These are phyloP conservation scores for Glomus cerebriforme DNA, from an alignment of 192 early-diverging fungal species.

Conservation along the genomic window DNA sequence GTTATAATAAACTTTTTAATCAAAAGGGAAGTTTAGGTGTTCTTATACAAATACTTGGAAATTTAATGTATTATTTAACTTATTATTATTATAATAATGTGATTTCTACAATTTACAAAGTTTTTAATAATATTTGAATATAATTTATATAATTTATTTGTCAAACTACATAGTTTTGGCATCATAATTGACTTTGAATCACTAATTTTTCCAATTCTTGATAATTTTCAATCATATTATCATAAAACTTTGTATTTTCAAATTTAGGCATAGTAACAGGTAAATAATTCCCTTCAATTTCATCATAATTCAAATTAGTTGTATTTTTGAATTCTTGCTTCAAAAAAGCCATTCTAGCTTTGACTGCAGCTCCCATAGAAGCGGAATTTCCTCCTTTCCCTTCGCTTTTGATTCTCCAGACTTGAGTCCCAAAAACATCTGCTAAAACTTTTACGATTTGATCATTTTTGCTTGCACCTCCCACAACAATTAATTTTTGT, in stretches of 20 bases:
- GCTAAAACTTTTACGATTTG: slow-evolving; percentile 61
- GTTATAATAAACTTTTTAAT: too few species aligned
- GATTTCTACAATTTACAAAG: too few species aligned
- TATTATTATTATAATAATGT: too few species aligned
- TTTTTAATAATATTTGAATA: too few species aligned
- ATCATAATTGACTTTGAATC: too few species aligned
- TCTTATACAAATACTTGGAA: too few species aligned
- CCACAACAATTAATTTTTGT: slow-evolving; percentile 63
- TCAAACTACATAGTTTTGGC: too few species aligned
- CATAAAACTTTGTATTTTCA: slow-evolving; percentile 12
- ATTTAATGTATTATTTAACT: too few species aligned
- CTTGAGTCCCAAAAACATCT: slow-evolving; percentile 71
- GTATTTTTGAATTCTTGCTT: not conserved
- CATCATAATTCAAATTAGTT: not conserved
- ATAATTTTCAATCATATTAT: slow-evolving; percentile 6
- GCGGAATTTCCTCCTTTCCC: slow-evolving; percentile 53
- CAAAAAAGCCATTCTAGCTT: slow-evolving; percentile 40
- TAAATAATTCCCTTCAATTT: not conserved
- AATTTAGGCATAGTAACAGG: not conserved
- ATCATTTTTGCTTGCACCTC: slow-evolving; percentile 70
- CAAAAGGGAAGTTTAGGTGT: too few species aligned
- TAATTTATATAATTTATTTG: too few species aligned
- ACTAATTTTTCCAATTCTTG: slow-evolving; percentile 18
- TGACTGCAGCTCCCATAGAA: slow-evolving; percentile 60
- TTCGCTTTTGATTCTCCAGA: slow-evolving; percentile 44